Base-by-base conservation (phyloP, 441 rosid genomes). In the Pelargonium exstipulatum region DNA sequence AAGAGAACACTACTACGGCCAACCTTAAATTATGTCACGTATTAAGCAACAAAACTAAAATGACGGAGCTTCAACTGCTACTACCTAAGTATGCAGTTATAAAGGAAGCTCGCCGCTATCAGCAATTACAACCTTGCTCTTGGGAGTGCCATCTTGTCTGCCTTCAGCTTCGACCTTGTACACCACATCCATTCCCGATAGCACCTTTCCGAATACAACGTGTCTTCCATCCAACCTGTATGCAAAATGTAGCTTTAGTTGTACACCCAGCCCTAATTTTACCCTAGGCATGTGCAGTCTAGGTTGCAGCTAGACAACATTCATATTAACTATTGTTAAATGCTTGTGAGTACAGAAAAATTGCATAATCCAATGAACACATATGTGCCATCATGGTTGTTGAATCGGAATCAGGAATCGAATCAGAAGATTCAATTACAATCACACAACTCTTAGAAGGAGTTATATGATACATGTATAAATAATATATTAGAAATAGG, bases 221-320 rank as follows among this genome's bases (percentile, higher is more conserved):
- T 88, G 90, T 51, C 13, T 87, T 3, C 89, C 90, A 14, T 88
- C 87, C 90, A 88, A 81, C 90, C 93, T 88, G 7, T 20, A 53
- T 2, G 60, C 8, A 13, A 16, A 17, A 4, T 53, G 75, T 3
- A 16, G 58, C 55, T 72, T 53, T 53, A 53, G 60, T 9, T 0
- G 8, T 14, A 16, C 17, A 14, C 6, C 2, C 1, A 16, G 18
- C 10, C 22, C 22, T 18, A 6, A 20, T 14, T 51, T n/a, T 14
- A n/a, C 57, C 16, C 14, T 51, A 5, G 14, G 57, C 17, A n/a
- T 51, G 17, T 51, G 20, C 17, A 49, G 57, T 14, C 14, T n/a
- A 49, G n/a, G 18, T 49, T n/a, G 16, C 53, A 12, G 53, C 14
- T 46, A 4, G 16, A 46, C 14, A 13, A 10, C 37, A 4, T 32